Evolutionary conservation across 768 basidiomycete species (phyloP).

Genomic region (Auricularia heimuer): DNA sequence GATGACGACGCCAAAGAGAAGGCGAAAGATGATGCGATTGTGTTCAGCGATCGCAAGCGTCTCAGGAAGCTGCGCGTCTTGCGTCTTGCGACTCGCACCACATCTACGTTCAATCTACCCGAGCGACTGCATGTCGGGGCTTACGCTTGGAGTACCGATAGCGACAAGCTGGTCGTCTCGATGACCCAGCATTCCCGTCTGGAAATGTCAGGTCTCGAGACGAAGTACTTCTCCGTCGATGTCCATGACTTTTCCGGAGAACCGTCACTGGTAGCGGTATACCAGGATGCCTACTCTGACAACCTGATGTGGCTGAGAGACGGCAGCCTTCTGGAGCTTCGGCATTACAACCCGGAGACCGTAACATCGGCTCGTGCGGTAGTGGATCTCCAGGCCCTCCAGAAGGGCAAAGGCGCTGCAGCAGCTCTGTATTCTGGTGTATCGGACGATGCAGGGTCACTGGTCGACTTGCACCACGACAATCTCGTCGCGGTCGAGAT

Average conservation of each 20-base stretch:
- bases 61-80: background rate
- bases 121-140: background rate
- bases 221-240: background rate
- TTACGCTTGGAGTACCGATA: slow-evolving; percentile 5
- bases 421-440: background rate
- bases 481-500: slow-evolving; percentile 5
- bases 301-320: background rate
- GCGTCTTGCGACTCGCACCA: background rate
- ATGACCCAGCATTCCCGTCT: background rate
- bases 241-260: background rate
- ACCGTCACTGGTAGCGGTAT: background rate
- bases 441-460: background rate
- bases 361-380: background rate
- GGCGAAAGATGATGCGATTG: slow-evolving; percentile 9
- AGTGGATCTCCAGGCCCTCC: background rate
- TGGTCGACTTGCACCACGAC: background rate
- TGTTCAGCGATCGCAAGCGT: slow-evolving; percentile 8
- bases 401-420: background rate
- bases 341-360: background rate
- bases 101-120: background rate
- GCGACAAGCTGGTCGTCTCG: background rate
- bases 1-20: slow-evolving; percentile 9
- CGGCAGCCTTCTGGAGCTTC: background rate
- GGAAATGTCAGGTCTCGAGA: background rate
- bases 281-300: background rate